phyloP scores from a whole-genome alignment of 306 rosid genomes.

The Rosa lucieae region DNA sequence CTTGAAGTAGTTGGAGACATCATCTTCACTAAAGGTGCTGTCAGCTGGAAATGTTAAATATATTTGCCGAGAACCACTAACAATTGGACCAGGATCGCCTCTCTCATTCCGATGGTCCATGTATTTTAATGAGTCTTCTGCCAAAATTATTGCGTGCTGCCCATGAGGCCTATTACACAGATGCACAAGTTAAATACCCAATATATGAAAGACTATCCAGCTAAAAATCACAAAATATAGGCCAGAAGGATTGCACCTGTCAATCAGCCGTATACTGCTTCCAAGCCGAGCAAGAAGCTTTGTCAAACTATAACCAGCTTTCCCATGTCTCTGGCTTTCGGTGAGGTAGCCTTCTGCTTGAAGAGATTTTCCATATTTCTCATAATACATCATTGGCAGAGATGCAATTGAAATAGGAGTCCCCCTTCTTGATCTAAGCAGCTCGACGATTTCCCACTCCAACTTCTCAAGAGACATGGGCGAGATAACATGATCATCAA shows the following conservation, averaged over 20 bases:
- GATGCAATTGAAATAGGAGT: constrained; percentile 83
- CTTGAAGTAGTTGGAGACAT: constrained; percentile 79
- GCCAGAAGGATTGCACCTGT: constrained; percentile 51
- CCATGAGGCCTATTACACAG: constrained; percentile 74
- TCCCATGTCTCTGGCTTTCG: constrained; percentile 91
- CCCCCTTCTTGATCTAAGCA: constrained; percentile 61
- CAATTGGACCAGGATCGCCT: constrained; percentile 54
- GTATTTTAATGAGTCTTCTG: constrained; percentile 60
- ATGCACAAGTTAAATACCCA: neutral
- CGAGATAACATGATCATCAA: constrained; percentile 49
- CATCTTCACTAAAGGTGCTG: constrained; percentile 77
- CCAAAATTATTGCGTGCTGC: constrained; percentile 74
- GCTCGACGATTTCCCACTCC: constrained; percentile 70
- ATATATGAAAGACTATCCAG: constrained; percentile 9
- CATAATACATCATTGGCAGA: constrained; percentile 75
- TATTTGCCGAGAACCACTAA: constrained; percentile 73
- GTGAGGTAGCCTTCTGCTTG: constrained; percentile 87
- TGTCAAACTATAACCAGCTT: constrained; percentile 82
- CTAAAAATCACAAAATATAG: neutral
- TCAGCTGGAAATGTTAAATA: constrained; percentile 91
- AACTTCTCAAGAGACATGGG: constrained; percentile 60
- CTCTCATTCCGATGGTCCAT: constrained; percentile 41
- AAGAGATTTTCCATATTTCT: constrained; percentile 63
- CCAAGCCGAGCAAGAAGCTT: constrained; percentile 69
- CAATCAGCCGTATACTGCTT: constrained; percentile 61